Evolutionary conservation across 495 filamentous ascomycete species (phyloP).

Genomic region (Parachaetomium inaequale): DNA sequence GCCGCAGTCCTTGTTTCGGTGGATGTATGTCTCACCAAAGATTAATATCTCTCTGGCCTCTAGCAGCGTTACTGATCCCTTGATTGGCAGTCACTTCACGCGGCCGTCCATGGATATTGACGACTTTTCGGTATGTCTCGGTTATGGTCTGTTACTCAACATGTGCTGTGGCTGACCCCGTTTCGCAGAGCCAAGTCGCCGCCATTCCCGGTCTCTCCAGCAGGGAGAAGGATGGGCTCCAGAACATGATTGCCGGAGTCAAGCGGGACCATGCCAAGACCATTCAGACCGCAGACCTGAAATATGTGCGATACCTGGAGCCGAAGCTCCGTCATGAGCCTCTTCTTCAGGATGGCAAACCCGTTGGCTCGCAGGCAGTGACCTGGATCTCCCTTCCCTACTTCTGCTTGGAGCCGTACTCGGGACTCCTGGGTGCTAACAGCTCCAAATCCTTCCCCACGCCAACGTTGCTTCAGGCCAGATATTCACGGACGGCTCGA

Average conservation of each 20-base stretch:
- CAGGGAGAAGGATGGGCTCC: not conserved
- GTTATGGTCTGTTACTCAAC: too few species aligned
- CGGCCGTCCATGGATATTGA: conserved; percentile 16
- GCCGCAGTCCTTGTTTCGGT: conserved; percentile 11
- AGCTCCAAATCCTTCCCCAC: conserved; percentile 32
- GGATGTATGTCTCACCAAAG: conserved; percentile 4
- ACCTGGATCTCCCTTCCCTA: conserved; percentile 41
- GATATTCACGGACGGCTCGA: conserved; percentile 28
- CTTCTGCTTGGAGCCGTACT: conserved; percentile 39
- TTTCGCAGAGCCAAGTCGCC: not conserved
- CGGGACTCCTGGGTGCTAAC: conserved; percentile 23
- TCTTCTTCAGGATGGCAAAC: conserved; percentile 24
- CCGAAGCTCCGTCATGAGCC: conserved; percentile 29
- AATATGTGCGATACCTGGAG: conserved; percentile 30
- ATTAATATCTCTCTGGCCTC: too few species aligned
- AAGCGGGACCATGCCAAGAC: conserved; percentile 24
- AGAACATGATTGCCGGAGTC: not conserved
- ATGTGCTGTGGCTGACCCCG: not conserved
- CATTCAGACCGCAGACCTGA: conserved; percentile 26
- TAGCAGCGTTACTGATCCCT: not conserved
- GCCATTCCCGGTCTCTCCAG: not conserved
- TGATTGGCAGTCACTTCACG: not conserved
- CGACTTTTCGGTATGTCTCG: not conserved
- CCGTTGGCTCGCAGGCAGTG: conserved; percentile 19
- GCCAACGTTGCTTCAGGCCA: conserved; percentile 37